These are phyloP conservation scores for Lagenidium sp. DNA, from an alignment of 352 stramenopile species.

Conservation along the genomic window DNA sequence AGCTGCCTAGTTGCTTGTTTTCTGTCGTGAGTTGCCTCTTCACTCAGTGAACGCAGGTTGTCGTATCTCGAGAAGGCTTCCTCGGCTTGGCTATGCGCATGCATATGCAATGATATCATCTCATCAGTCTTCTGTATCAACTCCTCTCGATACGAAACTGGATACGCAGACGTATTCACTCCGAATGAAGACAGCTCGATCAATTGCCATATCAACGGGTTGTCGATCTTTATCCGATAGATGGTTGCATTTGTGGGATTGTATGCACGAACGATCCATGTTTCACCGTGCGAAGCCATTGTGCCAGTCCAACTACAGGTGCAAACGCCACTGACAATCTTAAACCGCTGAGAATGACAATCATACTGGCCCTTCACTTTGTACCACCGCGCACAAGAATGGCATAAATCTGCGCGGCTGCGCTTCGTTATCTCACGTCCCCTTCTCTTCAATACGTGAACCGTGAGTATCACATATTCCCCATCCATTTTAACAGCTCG, in stretches of 20 bases:
- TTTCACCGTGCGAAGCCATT: background rate
- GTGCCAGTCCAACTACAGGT: background rate
- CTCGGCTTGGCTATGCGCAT: no score
- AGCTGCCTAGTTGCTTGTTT: no score
- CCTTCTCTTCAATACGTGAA: conserved; percentile 42
- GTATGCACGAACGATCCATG: conserved; percentile 58
- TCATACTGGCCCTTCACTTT: background rate
- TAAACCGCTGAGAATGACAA: conserved; percentile 17
- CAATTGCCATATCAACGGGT: conserved; percentile 32
- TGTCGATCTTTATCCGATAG: conserved; percentile 41
- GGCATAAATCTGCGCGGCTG: conserved; percentile 18
- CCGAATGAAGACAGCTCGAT: background rate
- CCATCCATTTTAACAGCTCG: conserved; percentile 39
- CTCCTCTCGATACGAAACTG: no score
- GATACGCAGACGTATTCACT: no score
- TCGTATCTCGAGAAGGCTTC: no score
- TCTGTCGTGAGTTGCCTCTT: no score
- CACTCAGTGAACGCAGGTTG: no score
- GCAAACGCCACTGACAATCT: conserved; percentile 12
- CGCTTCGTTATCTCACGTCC: no score
- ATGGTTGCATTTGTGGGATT: conserved; percentile 37
- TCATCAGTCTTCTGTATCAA: background rate
- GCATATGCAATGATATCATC: no score
- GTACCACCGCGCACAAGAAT: conserved; percentile 44
- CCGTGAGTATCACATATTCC: conserved; percentile 45